Base-by-base conservation (phyloP, 345 rosid species). In the Arabis alpina region DNA sequence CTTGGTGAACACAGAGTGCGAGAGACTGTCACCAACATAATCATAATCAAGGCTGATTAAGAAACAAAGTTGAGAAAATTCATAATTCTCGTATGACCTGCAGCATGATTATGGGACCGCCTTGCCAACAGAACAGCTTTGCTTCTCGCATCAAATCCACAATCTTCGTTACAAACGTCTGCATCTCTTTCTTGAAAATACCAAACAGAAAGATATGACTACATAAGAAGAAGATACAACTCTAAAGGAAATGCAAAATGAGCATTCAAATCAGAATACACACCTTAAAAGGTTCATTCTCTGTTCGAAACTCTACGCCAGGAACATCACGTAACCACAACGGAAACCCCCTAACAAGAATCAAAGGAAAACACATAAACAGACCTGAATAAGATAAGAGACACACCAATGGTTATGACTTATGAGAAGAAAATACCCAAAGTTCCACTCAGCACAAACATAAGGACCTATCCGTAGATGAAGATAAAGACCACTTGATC, bases 401-500 rank as follows among this genome's bases (percentile, higher is more conserved):
- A 54, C 0, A 55, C 15, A 41, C 12, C 4, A 62, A 32, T 37
- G 50, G 23, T 24, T 12, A 19, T 19, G 23, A 19, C n/a, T n/a
- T n/a, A n/a, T 13, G 23, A 64, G 61, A 59, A 50, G 55, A 71
- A 54, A 63, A 81, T 79, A 93, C 98, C 98, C 98, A 32, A 88
- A 93, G 77, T 93, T 93, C 98, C 98, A 93, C 83, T 93, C 98
- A 10, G 98, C 98, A 47, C 96, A 93, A 55, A 88, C 97, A 45
- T 93, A 93, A 74, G 98, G 98, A 76, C 96, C 98, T 42, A 93
- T 87, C 8, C 98, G 97, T 62, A 93, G 88, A 80, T 84, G 92
- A 71, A 93, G 85, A 80, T 81, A 93, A 41, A 93, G 87, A 76
- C 94, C 93, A 77, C 82, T 82, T 24, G 86, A 85, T 78, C 94